phyloP scores from a whole-genome alignment of 306 rosid genomes.

The Astragalus membranaceus region DNA sequence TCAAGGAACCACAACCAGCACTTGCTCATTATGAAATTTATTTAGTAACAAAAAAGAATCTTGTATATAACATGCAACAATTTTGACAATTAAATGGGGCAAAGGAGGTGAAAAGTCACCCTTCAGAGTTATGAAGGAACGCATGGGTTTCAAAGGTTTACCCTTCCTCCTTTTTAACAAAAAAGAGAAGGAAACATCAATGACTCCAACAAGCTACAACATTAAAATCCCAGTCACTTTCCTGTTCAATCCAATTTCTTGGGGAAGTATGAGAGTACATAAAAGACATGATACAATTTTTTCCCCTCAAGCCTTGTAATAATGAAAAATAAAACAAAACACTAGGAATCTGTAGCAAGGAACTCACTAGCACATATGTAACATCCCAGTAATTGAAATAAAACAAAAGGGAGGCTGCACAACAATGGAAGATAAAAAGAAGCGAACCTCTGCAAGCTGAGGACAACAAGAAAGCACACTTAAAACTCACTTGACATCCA shows the following conservation, averaged over 20 bases:
- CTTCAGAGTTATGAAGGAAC: constrained; percentile 3
- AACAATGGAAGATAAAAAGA: constrained; percentile 20
- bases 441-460: constrained; percentile 29
- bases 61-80: not conserved
- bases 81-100: not conserved
- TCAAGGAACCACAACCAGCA: no score
- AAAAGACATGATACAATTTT: not conserved
- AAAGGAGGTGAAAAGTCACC: not conserved
- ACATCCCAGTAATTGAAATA: constrained; percentile 28
- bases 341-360: constrained; percentile 24
- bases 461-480: constrained; percentile 21
- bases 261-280: constrained; percentile 8
- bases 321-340: constrained; percentile 34
- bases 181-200: not conserved
- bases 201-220: constrained; percentile 5
- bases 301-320: constrained; percentile 23
- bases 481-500: constrained; percentile 14
- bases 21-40: not conserved
- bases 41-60: not conserved
- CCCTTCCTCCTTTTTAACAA: not conserved
- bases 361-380: constrained; percentile 30
- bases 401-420: constrained; percentile 29
- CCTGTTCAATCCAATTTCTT: constrained; percentile 14
- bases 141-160: not conserved
- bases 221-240: not conserved